phyloP scores from a whole-genome alignment of 2,329 filamentous ascomycete species.

The Clarireedia sp. region DNA sequence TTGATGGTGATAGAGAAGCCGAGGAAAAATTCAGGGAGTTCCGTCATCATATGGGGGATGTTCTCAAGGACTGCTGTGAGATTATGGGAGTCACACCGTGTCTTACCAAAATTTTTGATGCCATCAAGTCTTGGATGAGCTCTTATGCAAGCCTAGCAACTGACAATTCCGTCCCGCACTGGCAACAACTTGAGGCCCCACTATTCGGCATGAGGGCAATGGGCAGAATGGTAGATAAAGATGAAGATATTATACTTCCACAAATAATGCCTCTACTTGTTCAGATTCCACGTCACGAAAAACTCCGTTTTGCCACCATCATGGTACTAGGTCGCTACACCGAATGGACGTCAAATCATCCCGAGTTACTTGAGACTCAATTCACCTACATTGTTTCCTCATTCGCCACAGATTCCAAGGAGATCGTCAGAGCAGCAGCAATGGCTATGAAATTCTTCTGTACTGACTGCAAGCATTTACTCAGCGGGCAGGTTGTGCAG shows the following conservation, averaged over 20 bases:
- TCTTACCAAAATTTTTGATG: conserved; percentile 75
- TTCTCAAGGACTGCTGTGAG: conserved; percentile 92
- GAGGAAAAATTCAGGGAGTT: conserved; percentile 98
- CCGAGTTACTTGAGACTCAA: conserved; percentile 84
- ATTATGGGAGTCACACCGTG: conserved; percentile 92
- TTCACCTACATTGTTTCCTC: conserved; percentile 93
- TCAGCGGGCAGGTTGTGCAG: conserved; percentile 75
- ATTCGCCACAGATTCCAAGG: conserved; percentile 80
- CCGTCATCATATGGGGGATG: conserved; percentile 94
- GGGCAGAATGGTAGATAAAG: conserved; percentile 88
- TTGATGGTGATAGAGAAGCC: conserved; percentile 89
- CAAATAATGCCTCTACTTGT: conserved; percentile 90
- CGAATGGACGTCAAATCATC: conserved; percentile 92
- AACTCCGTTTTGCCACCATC: conserved; percentile 95
- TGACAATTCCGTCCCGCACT: conserved; percentile 72
- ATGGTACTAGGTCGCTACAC: conserved; percentile 97
- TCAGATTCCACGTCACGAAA: conserved; percentile 91
- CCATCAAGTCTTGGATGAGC: conserved; percentile 83
- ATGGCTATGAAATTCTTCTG: conserved; percentile 97
- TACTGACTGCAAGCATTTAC: conserved; percentile 80
- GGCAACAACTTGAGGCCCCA: conserved; percentile 93
- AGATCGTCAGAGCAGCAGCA: conserved; percentile 85
- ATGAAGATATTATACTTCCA: conserved; percentile 79
- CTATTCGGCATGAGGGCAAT: conserved; percentile 93
- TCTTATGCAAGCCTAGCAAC: conserved; percentile 71